Percentiles rank a stretch among this genome's conserved stretches.
Evolutionary conservation across 345 rosid species (phyloP).

Genomic region (Linum lewisii): DNA sequence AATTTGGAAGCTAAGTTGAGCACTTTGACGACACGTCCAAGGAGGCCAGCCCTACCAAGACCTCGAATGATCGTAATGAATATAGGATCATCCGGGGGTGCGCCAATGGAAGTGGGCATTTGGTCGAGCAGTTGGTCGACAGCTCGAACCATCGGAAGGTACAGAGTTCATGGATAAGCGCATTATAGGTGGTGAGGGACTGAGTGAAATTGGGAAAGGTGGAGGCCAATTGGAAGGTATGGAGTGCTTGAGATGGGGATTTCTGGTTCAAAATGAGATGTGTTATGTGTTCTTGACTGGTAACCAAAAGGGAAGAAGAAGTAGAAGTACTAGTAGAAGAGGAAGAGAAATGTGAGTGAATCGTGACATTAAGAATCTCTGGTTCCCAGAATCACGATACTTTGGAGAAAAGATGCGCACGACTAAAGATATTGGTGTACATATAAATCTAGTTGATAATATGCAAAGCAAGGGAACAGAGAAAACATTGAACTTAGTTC

Average conservation of each 20-base stretch:
- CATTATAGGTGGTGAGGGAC: slow-evolving; percentile 74
- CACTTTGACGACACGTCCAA: slow-evolving; percentile 39
- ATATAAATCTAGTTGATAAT: too few species aligned
- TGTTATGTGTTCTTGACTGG: slow-evolving; percentile 50
- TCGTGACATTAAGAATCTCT: slow-evolving; percentile 1
- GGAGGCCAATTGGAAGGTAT: slow-evolving; percentile 76
- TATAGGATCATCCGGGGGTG: slow-evolving; percentile 56
- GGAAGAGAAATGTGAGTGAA: slow-evolving; percentile 15
- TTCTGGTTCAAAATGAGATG: slow-evolving; percentile 67
- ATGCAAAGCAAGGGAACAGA: too few species aligned
- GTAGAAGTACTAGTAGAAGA: slow-evolving; percentile 16
- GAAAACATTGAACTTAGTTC: too few species aligned
- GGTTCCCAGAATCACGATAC: too few species aligned
- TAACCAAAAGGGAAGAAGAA: slow-evolving; percentile 17
- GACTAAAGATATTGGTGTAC: too few species aligned
- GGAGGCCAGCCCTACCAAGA: slow-evolving; percentile 52
- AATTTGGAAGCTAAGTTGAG: slow-evolving; percentile 44
- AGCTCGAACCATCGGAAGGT: slow-evolving; percentile 48
- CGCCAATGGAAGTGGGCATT: slow-evolving; percentile 59
- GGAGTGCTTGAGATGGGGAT: slow-evolving; percentile 44
- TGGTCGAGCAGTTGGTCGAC: slow-evolving; percentile 77
- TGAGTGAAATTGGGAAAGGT: slow-evolving; percentile 50
- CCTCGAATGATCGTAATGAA: slow-evolving; percentile 61
- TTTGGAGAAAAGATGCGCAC: too few species aligned
- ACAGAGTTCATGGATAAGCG: slow-evolving; percentile 51